Evolutionary conservation across 768 basidiomycete species (phyloP), one percentile per base, ranked within the genome.

Genomic region (Naganishia vaughanmartiniae): DNA sequence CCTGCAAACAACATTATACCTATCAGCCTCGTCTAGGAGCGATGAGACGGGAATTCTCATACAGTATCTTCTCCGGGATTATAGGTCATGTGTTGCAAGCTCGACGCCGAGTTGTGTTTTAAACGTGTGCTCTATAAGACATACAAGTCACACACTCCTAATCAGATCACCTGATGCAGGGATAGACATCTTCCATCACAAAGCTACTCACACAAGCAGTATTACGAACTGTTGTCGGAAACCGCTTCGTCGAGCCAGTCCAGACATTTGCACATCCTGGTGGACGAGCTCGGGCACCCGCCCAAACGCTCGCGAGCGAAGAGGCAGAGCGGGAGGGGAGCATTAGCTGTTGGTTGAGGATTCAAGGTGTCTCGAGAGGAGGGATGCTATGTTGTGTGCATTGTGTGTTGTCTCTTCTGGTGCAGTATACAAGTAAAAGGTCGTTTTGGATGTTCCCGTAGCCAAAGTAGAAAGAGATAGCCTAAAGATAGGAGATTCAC

Each of bases 1-100:
- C 96, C 68, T 69, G 46, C n/a, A 21, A 55, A 30, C 9, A 19
- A 1, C 28, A 15, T 4, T 2, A 10, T 17, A 4, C 9, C 10
- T 7, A 26, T 67, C 66, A 67, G 51, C 79, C 54, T 5, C 21
- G 17, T 51, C 4, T n/a, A 3, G n/a, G 48, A 51, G n/a, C 36
- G 5, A 7, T 15, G 24, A n/a, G 21, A 63, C 7, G 36, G 17
- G 42, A 63, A 63, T 11, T 4, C 14, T 45, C 67, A 42, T 57
- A 68, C 67, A 46, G 54, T 68, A 31, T 55, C 67, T 39, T 68
- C 54, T n/a, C 42, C 53, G 54, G 53, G 42, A 45, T 68, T 68
- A 30, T 56, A 63, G 7, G 60, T 63, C 28, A 45, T 42, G 39
- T 63, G 36, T 34, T 63, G 60, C 36, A 28, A 36, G 30, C 39